Evolutionary conservation across 495 filamentous ascomycete species (phyloP).

Genomic region (Penicillium herquei): DNA sequence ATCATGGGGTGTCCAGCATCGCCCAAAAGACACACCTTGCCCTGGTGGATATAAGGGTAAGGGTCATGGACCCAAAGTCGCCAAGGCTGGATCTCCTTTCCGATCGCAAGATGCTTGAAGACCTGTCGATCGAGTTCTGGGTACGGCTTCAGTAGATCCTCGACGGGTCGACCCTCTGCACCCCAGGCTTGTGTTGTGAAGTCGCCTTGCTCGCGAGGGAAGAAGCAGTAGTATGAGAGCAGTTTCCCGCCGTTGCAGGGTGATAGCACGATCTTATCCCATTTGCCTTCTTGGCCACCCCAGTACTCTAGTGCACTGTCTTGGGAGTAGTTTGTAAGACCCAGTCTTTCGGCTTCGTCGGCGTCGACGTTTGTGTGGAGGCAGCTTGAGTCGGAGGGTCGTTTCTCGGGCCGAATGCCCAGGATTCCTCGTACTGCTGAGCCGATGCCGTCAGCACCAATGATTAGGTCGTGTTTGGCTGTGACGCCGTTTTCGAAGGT

Average conservation of each 20-base stretch:
- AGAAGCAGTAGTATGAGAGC: slow-evolving; percentile 52
- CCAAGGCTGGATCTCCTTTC: slow-evolving; percentile 48
- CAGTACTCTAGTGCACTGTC: slow-evolving; percentile 48
- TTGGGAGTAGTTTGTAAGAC: slow-evolving; percentile 43
- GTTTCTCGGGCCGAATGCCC: slow-evolving; percentile 44
- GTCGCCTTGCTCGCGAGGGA: slow-evolving; percentile 43
- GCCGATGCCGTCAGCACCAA: slow-evolving; percentile 47
- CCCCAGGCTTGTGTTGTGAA: slow-evolving; percentile 43
- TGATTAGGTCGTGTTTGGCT: slow-evolving; percentile 37
- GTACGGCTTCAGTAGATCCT: slow-evolving; percentile 46
- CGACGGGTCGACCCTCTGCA: slow-evolving; percentile 30
- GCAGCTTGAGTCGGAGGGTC: slow-evolving; percentile 45
- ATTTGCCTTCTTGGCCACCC: slow-evolving; percentile 49
- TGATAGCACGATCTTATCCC: slow-evolving; percentile 50
- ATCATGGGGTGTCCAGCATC: slow-evolving; percentile 50
- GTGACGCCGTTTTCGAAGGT: slow-evolving; percentile 35
- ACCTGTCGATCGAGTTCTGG: slow-evolving; percentile 44
- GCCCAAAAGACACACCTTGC: slow-evolving; percentile 36
- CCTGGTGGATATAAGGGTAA: slow-evolving; percentile 37
- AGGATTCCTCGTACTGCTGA: slow-evolving; percentile 41
- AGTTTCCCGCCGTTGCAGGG: slow-evolving; percentile 48
- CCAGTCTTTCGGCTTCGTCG: slow-evolving; percentile 40
- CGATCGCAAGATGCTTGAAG: slow-evolving; percentile 36
- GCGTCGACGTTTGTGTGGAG: slow-evolving; percentile 45
- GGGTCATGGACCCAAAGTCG: slow-evolving; percentile 49